Evolutionary conservation across 2,329 filamentous ascomycete species (phyloP), one percentile per base, ranked within the genome.

Genomic region (Fusarium globosum): DNA sequence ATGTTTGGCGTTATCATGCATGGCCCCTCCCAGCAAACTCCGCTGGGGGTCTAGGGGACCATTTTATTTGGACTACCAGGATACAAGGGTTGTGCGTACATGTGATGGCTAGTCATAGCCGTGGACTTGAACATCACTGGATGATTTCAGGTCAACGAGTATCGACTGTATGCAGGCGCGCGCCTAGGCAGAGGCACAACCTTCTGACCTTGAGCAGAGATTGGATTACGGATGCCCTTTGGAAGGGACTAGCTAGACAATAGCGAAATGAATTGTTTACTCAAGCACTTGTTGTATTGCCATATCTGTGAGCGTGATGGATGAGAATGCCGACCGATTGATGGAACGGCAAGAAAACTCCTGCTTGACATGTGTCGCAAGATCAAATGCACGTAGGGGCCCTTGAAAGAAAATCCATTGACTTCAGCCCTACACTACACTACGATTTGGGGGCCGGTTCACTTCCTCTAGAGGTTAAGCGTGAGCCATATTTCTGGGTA

Each of bases 1-100:
- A 73, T 77, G 79, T 78, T 78, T 52, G 79, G 79, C 73, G 79
- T 81, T 78, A 75, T 72, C 76, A 57, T 74, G 68, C 62, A 77
- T 74, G 74, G 74, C 61, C 60, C 69, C 69, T 52, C 30, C 53
- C 55, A 57, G 52, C 64, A 52, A 41, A 62, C 30, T 21, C 13
- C 13, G 26, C 43, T 59, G 43, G 45, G 45, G 42, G 26, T 33
- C 42, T 41, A 10, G 68, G 68, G 56, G 36, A 35, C 61, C 56
- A 61, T 67, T 74, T 66, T 73, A 56, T 48, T 65, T 68, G 68
- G 65, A 72, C 51, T 61, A 42, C 43, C n/a, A 72, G 56, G 55
- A 64, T 46, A 28, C 23, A 41, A 52, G 15, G 33, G 58, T 26
- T 46, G 45, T 28, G 49, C 21, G 35, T 46, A 59, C 30, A n/a